A percentile compares a stretch with the other conserved stretches of the same genome.
Conservation (phyloP, 345 rosid species). For the Streptanthus diversifolius region DNA sequence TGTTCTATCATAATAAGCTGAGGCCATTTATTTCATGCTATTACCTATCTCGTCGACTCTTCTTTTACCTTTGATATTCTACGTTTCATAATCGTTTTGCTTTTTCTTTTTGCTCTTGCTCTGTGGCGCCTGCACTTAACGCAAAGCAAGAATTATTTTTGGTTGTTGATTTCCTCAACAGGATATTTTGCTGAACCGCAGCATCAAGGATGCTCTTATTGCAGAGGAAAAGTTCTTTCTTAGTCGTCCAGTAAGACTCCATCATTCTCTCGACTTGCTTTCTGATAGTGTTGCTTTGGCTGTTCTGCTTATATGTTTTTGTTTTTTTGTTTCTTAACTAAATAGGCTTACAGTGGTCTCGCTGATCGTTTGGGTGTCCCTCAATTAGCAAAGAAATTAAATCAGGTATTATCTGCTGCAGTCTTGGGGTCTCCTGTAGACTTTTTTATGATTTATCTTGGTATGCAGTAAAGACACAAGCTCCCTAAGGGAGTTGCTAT, state of each 20-base stretch:
- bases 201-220: conserved; percentile 83
- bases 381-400: conserved; percentile 89
- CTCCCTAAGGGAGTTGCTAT: neutral
- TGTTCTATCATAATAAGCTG: too few relatives aligned
- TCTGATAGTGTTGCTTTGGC: conserved; percentile 5
- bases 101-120: neutral
- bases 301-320: conserved; percentile 10
- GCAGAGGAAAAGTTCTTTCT: conserved; percentile 96
- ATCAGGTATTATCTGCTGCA: conserved; percentile 56
- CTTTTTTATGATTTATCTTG: too few relatives aligned
- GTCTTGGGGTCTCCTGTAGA: neutral
- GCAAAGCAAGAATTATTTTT: neutral
- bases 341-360: conserved; percentile 72
- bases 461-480: too few relatives aligned
- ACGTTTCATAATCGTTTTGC: neutral
- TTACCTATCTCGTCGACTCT: neutral
- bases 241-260: conserved; percentile 74
- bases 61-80: neutral
- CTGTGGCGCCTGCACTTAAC: neutral
- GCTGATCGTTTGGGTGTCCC: conserved; percentile 95
- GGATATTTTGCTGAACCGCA: conserved; percentile 80
- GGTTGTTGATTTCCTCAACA: conserved; percentile 28
- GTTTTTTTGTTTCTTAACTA: neutral
- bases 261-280: neutral
- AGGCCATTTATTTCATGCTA: neutral